Base-by-base conservation (phyloP, 768 basidiomycete genomes). In the Amanita subjunquillea region DNA sequence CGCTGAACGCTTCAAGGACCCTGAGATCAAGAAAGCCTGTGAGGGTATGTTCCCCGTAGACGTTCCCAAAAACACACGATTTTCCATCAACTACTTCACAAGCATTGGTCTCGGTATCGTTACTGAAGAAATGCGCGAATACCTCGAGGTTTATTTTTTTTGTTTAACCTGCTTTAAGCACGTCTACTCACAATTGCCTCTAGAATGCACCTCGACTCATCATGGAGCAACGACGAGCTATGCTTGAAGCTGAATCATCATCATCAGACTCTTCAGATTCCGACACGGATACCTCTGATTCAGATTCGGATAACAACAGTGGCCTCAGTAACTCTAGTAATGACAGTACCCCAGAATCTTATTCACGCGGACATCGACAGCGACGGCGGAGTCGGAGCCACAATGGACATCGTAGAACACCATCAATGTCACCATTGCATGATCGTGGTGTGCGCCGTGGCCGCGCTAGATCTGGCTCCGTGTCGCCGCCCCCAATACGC, bases 51-150 rank as follows among this genome's bases (percentile, higher is more conserved):
- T 98, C 83, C 96, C 96, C 0, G 79, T 85, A 69, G 94, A 97
- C 67, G 83, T 93, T 55, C 96, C 96, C 0, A 96, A 95, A 69
- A 88, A 98, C 63, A 98, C 96, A 0, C 79, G 96, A 50, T 92
- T 94, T 64, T 80, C 91, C 3, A 95, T 95, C 82, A 96, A 96
- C 65, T 98, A 98, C 71, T 96, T 97, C 65, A 99, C 96, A 5
- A 91, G 88, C 60, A 84, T 99, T 58, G 91, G 91, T 0, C 63
- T 98, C 55, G 96, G 96, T 51, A 76, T 78, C 22, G 65, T 97
- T 55, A 99, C 96, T 1, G 94, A 98, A 67, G 87, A 87, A 29
- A 97, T 98, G 96, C 78, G 96, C 64, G 93, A 94, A 63, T 94
- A 91, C 63, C 72, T 99, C 55, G 91, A 95, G 75, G 90, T 87